Base-by-base conservation (phyloP, 257 asterid genomes). In the Nicotiana attenuata region DNA sequence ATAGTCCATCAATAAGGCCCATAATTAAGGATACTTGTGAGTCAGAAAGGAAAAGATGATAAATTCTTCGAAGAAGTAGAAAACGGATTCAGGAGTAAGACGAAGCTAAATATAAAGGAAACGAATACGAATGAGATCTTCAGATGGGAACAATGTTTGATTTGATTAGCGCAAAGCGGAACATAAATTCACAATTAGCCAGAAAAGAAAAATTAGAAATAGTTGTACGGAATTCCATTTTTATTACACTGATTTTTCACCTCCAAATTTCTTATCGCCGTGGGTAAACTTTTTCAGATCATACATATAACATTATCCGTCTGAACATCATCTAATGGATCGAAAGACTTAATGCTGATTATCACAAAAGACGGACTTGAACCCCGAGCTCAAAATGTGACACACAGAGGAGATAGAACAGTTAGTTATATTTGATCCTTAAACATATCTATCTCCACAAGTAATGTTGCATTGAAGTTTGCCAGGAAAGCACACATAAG, bases 401-500 rank as follows among this genome's bases (percentile, higher is more conserved):
- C 5, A 19, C 11, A 57, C 13, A 10, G 26, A 19, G 3, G 63
- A 57, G 24, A 57, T 57, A 2, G 24, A 56, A 29, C 31, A 29
- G 31, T 29, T 56, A 29, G 31, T 29, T 56, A 17, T 4, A 17
- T 17, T 17, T 56, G 33, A 63, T 63, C 19, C 0, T 24, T 63
- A 41, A 2, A 19, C 4, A 10, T 16, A 22, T 33, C 66, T 83
- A 93, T 86, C 82, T 89, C 94, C 94, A 91, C 69, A 91, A 88
- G 38, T 90, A 88, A 3, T 89, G 95, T 67, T 88, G 88, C 33
- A 90, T 84, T 17, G 91, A 92, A 55, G 79, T 47, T 61, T 91
- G 95, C 89, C 94, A 91, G 29, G 97, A 91, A 60, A 89, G 80
- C 31, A 89, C 91, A 84, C 86, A 90, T 69, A 91, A 9, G 2